Conservation (phyloP, 805 yeast species). For the Candida krabiensis region DNA sequence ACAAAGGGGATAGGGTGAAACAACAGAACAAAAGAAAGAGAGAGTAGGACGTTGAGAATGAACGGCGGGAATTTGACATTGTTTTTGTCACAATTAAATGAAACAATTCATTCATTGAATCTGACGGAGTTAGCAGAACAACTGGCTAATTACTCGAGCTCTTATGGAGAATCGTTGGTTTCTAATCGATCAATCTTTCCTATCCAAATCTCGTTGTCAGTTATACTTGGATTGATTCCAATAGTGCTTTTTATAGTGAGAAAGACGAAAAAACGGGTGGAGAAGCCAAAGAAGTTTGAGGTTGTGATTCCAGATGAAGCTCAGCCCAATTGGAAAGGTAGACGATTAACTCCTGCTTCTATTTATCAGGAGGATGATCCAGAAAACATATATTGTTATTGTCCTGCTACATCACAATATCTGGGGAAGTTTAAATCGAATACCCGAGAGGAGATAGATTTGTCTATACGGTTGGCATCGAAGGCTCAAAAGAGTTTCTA, state of each 20-base stretch:
- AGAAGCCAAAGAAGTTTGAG: slow-evolving; percentile 45
- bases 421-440: slow-evolving; percentile 71
- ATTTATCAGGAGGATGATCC: slow-evolving; percentile 64
- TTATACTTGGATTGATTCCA: slow-evolving; percentile 26
- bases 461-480: slow-evolving; percentile 51
- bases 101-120: slow-evolving; percentile 22
- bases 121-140: slow-evolving; percentile 15
- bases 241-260: slow-evolving; percentile 21
- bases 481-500: slow-evolving; percentile 55
- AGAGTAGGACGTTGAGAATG: too few relatives aligned
- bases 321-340: slow-evolving; percentile 90
- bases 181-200: slow-evolving; percentile 21
- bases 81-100: slow-evolving; percentile 23
- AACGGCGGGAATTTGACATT: slow-evolving; percentile 20
- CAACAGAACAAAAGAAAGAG: too few relatives aligned
- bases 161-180: slow-evolving; percentile 7
- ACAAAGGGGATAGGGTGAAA: too few relatives aligned
- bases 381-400: slow-evolving; percentile 71
- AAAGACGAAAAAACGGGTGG: slow-evolving; percentile 24
- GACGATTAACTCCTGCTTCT: slow-evolving; percentile 64
- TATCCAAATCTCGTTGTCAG: slow-evolving; percentile 31
- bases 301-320: slow-evolving; percentile 73
- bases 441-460: slow-evolving; percentile 70
- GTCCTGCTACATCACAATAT: slow-evolving; percentile 95
- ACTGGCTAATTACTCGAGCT: slow-evolving; percentile 16